phyloP scores from a whole-genome alignment of 2,329 filamentous ascomycete genomes.

The Magnaporthales sp. region DNA sequence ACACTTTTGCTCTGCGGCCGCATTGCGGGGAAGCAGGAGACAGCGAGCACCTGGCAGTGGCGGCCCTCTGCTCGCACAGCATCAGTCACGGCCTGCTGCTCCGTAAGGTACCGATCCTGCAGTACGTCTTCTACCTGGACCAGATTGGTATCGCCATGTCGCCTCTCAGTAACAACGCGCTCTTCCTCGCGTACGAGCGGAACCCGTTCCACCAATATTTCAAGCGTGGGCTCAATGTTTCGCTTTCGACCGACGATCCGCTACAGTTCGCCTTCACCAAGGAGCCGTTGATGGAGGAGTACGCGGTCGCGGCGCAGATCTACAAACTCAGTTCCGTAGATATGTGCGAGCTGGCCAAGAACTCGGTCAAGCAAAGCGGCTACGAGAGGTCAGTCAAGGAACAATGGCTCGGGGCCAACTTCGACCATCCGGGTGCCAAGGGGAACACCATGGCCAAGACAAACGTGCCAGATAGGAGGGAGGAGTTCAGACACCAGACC shows the following conservation, averaged over 20 bases:
- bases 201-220: constrained; percentile 97
- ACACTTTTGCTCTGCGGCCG: constrained; percentile 85
- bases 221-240: constrained; percentile 88
- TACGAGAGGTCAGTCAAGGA: constrained; percentile 86
- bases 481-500: constrained; percentile 84
- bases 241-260: constrained; percentile 91
- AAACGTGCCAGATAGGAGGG: constrained; percentile 88
- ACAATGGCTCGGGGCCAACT: constrained; percentile 80
- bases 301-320: constrained; percentile 94
- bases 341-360: constrained; percentile 97
- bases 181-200: constrained; percentile 93
- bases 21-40: constrained; percentile 97
- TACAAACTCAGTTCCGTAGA: constrained; percentile 96
- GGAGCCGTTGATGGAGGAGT: constrained; percentile 95
- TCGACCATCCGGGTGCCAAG: constrained; percentile 64
- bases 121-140: constrained; percentile 97
- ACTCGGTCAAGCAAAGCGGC: constrained; percentile 89
- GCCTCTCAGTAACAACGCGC: constrained; percentile 93
- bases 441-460: constrained; percentile 94
- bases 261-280: constrained; percentile 98
- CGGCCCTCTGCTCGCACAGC: constrained; percentile 86
- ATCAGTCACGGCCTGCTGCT: constrained; percentile 92
- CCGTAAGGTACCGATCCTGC: constrained; percentile 86
- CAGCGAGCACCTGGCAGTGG: constrained; percentile 89
- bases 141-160: constrained; percentile 99